Percentiles rank a stretch among this genome's conserved stretches.
These are phyloP conservation scores for Saccharomycopsis synnaedendra DNA, from an alignment of 805 yeast genomes.

Conservation along the genomic window DNA sequence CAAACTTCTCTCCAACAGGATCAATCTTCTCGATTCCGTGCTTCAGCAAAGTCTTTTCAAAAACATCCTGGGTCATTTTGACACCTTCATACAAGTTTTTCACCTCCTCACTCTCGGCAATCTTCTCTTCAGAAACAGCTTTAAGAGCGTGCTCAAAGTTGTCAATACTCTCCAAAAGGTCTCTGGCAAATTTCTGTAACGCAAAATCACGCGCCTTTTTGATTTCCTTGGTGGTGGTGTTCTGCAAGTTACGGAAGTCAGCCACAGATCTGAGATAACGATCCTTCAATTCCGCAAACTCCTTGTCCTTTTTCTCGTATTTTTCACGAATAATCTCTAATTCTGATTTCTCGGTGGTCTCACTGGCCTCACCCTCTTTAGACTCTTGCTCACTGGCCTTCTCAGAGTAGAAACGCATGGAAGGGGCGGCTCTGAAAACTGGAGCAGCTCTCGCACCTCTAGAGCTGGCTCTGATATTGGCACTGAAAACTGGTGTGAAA, in stretches of 20 bases:
- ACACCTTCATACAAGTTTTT: conserved; percentile 78
- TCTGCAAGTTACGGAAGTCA: conserved; percentile 88
- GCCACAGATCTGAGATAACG: conserved; percentile 76
- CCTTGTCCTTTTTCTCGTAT: conserved; percentile 53
- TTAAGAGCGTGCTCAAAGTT: conserved; percentile 79
- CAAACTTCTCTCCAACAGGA: conserved; percentile 77
- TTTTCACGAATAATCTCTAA: conserved; percentile 21
- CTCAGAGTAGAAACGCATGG: neutral
- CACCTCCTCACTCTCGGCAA: conserved; percentile 50
- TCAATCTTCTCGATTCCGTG: conserved; percentile 77
- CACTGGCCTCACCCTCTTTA: neutral
- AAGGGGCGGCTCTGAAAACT: too few species aligned
- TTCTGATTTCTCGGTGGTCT: neutral
- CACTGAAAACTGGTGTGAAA: too few species aligned
- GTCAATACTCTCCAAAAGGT: conserved; percentile 79
- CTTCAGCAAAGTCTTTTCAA: conserved; percentile 68
- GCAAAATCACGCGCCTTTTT: conserved; percentile 87
- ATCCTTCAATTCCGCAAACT: conserved; percentile 73
- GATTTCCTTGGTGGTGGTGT: conserved; percentile 76
- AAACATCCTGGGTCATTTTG: conserved; percentile 76
- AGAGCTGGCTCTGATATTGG: too few species aligned
- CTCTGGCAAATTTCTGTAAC: conserved; percentile 83
- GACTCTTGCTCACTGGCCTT: neutral
- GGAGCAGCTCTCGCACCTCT: too few species aligned
- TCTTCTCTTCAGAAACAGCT: conserved; percentile 55